Evolutionary conservation across 2,329 filamentous ascomycete species (phyloP).

Genomic region (Ophiostoma quercus): DNA sequence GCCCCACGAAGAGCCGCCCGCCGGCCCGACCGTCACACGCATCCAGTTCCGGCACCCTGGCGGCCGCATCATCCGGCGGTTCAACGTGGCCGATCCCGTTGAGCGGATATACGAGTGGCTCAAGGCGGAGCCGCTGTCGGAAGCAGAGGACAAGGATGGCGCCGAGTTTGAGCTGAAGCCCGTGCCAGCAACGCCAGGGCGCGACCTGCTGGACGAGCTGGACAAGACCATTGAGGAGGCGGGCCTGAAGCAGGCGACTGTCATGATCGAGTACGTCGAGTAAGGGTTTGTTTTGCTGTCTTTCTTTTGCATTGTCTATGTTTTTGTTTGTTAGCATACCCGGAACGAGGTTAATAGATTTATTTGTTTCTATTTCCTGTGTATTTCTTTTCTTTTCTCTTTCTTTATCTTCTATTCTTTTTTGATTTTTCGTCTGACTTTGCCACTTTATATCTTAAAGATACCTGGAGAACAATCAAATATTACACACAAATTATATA

Average conservation of each 20-base stretch:
- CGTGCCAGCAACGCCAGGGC: constrained; percentile 58
- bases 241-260: constrained; percentile 83
- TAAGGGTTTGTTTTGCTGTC: neutral
- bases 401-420: neutral
- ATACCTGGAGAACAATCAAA: too few species aligned
- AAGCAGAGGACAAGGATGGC: constrained; percentile 65
- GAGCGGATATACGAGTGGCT: constrained; percentile 91
- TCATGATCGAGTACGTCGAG: constrained; percentile 89
- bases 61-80: constrained; percentile 82
- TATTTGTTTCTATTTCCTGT: neutral
- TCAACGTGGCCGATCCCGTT: constrained; percentile 69
- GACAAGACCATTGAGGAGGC: constrained; percentile 72
- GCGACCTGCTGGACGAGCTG: constrained; percentile 73
- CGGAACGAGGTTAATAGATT: constrained; percentile 5
- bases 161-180: constrained; percentile 80
- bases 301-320: neutral
- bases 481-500: too few species aligned
- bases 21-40: constrained; percentile 61
- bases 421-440: neutral
- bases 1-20: constrained; percentile 72
- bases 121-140: constrained; percentile 70
- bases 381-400: neutral
- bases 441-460: too few species aligned
- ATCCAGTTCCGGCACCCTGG: constrained; percentile 88
- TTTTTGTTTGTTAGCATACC: constrained; percentile 8